Base-by-base conservation (phyloP, 495 filamentous ascomycete genomes). In the Emericellopsis terricola region DNA sequence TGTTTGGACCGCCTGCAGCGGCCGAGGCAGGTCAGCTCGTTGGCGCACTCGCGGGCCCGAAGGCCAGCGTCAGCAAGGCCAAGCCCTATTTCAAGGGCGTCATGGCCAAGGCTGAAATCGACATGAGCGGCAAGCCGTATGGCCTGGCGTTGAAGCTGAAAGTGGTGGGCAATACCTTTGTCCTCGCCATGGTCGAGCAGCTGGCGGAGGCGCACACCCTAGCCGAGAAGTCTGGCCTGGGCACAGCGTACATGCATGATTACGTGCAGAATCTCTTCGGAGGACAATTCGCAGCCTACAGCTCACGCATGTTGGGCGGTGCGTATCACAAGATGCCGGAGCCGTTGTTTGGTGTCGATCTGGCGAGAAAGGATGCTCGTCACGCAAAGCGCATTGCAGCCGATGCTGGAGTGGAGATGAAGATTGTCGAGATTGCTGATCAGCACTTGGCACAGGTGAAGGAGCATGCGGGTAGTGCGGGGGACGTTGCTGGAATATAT, bases 401-500 rank as follows among this genome's bases (percentile, higher is more conserved):
- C 38, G 53, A 53, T 23, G 56, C 57, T 4, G 86, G 81, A 0
- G 60, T 66, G 40, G 58, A 59, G 38, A 52, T 93, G 63, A 61
- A 64, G 41, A 72, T 67, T 40, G 53, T 76, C 4, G 69, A 81
- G 50, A 65, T 78, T 7, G 75, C 62, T 2, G 77, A 85, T 54
- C 54, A 50, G 27, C 78, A 89, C 51, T 54, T 86, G 45, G 58
- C 55, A 45, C 51, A 60, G 40, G 74, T 89, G 16, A 77, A 84
- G 59, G 69, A 73, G 39, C 64, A 85, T 47, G 63, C 57, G 39
- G 86, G 84, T 0, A 67, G 65, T 35, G 75, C 64, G 49, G 86
- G 83, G 1, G 86, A 93, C 58, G 64, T 93, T 48, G 80, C 82
- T 11, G 78, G 68, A 4, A 78, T 93, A 31, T 91, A 92, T 59